These are phyloP conservation scores for Neonectria hederae DNA, from an alignment of 2,329 filamentous ascomycete species.

Conservation along the genomic window DNA sequence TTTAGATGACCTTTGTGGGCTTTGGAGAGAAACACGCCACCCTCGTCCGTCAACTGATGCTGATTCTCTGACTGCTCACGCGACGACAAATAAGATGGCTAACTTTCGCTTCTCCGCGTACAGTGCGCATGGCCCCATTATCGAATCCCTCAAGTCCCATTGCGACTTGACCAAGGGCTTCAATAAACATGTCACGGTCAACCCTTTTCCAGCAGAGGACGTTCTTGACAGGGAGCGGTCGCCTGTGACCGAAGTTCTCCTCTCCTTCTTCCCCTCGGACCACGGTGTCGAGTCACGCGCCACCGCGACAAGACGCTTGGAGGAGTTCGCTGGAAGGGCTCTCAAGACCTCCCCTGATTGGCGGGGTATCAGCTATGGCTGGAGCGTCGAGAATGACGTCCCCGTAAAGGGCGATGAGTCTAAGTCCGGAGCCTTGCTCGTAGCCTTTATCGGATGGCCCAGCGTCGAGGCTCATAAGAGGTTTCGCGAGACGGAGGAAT, in stretches of 20 bases:
- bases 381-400: constrained; percentile 47
- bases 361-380: constrained; percentile 42
- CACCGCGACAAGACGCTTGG: constrained; percentile 27
- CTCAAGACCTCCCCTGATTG: constrained; percentile 35
- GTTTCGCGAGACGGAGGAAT: constrained; percentile 47
- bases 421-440: constrained; percentile 39
- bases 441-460: constrained; percentile 49
- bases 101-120: background rate
- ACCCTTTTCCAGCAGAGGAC: constrained; percentile 34
- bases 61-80: background rate
- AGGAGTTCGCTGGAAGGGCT: constrained; percentile 27
- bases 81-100: background rate
- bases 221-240: constrained; percentile 34
- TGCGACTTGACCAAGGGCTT: constrained; percentile 26
- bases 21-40: background rate
- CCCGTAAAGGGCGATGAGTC: constrained; percentile 41
- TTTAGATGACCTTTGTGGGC: background rate
- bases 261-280: constrained; percentile 35
- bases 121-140: constrained; percentile 24
- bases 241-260: constrained; percentile 34
- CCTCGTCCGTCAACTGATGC: background rate
- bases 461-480: constrained; percentile 50
- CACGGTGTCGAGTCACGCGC: constrained; percentile 33
- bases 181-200: constrained; percentile 38
- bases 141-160: constrained; percentile 34